These are phyloP conservation scores for Microthlaspi erraticum DNA, from an alignment of 345 rosid species.

Conservation along the genomic window DNA sequence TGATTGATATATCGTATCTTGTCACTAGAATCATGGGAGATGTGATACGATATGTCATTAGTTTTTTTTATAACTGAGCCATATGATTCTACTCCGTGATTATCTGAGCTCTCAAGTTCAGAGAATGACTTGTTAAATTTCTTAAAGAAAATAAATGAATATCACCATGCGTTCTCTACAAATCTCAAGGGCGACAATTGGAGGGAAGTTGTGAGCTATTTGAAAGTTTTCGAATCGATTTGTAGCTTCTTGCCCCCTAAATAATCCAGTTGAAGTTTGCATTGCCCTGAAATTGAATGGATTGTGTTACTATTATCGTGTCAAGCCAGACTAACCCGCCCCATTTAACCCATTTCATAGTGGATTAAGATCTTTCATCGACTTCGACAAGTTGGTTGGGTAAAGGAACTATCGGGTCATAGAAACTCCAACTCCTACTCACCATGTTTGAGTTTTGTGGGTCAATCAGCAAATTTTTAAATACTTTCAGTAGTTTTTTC, in stretches of 20 bases:
- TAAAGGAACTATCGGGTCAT: no score
- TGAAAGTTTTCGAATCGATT: constrained; percentile 14
- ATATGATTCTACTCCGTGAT: constrained; percentile 1
- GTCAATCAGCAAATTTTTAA: no score
- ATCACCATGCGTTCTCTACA: constrained; percentile 72
- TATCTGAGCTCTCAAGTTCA: not conserved
- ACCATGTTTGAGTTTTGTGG: not conserved
- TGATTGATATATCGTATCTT: no score
- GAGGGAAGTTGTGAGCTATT: constrained; percentile 48
- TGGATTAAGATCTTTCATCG: not conserved
- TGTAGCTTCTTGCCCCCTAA: constrained; percentile 47
- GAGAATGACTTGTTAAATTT: not conserved
- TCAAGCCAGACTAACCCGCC: not conserved
- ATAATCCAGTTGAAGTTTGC: constrained; percentile 73
- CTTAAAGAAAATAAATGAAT: not conserved
- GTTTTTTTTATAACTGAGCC: not conserved
- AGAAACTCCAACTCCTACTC: no score
- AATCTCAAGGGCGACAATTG: constrained; percentile 67
- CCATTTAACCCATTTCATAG: not conserved
- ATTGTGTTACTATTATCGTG: not conserved
- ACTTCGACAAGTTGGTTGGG: no score
- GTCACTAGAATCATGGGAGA: no score
- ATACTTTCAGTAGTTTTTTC: not conserved
- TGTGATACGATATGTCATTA: no score
- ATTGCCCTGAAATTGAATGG: constrained; percentile 55